Conservation (phyloP, 2,329 filamentous ascomycete genomes). For the Onygenales sp. region DNA sequence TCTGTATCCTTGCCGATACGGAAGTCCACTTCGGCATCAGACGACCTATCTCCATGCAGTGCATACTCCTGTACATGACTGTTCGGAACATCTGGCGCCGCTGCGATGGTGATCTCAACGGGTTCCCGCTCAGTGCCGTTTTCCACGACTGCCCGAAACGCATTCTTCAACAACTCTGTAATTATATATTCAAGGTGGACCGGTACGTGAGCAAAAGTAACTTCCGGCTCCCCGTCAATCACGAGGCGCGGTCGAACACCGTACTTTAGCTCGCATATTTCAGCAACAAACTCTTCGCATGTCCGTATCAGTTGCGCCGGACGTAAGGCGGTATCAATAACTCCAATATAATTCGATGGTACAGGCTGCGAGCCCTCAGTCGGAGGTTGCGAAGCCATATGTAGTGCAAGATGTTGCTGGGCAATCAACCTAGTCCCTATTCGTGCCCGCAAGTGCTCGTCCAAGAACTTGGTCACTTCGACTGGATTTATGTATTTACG, state of each 20-base stretch:
- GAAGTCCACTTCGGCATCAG: slow-evolving; percentile 23
- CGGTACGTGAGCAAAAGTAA: slow-evolving; percentile 87
- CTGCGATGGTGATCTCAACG: slow-evolving; percentile 85
- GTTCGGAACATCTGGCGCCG: slow-evolving; percentile 44
- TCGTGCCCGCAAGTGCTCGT: slow-evolving; percentile 84
- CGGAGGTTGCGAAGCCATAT: slow-evolving; percentile 65
- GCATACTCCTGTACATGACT: slow-evolving; percentile 11
- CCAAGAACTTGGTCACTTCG: slow-evolving; percentile 84
- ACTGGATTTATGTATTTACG: slow-evolving; percentile 73
- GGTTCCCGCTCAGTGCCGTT: slow-evolving; percentile 68
- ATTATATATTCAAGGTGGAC: slow-evolving; percentile 97
- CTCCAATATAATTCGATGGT: slow-evolving; percentile 67
- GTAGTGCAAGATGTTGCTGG: slow-evolving; percentile 91
- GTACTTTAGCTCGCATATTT: slow-evolving; percentile 95
- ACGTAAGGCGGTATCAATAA: slow-evolving; percentile 83
- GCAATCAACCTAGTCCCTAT: slow-evolving; percentile 92
- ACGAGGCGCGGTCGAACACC: slow-evolving; percentile 72
- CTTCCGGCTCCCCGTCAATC: slow-evolving; percentile 76
- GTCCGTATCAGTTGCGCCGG: slow-evolving; percentile 72
- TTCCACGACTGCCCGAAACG: slow-evolving; percentile 88
- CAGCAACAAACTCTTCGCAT: slow-evolving; percentile 83
- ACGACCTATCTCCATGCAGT: slow-evolving; percentile 16
- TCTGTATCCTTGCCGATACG: slow-evolving; percentile 20
- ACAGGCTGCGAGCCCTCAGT: slow-evolving; percentile 40
- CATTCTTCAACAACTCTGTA: slow-evolving; percentile 93